Base-by-base conservation (phyloP, 108 stramenopile genomes). In the Phaeodactylum tricornutum region DNA sequence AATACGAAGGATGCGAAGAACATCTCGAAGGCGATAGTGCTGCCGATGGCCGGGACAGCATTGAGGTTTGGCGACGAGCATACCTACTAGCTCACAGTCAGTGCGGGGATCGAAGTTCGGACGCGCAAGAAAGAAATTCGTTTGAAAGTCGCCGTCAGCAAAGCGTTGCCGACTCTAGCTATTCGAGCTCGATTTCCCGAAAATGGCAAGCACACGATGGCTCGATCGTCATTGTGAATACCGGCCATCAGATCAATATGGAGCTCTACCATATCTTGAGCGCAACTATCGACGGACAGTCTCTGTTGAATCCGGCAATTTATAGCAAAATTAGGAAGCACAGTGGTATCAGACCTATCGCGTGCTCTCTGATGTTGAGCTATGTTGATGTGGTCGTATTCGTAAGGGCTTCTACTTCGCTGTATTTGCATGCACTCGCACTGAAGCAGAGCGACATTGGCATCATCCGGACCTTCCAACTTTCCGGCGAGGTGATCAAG, bases 141-240 rank as follows among this genome's bases (percentile, higher is more conserved):
- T n/a, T n/a, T n/a, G n/a, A n/a, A n/a, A n/a, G n/a, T n/a, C n/a
- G n/a, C n/a, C n/a, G n/a, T n/a, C n/a, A n/a, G n/a, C n/a, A n/a
- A n/a, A n/a, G n/a, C n/a, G n/a, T n/a, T n/a, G 39, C 39, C 14
- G 39, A 41, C 21, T 41, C 39, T 5, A 9, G 4, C 1, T 56
- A 69, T 35, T 55, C 74, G 17, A 86, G 77, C 3, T 51, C 73
- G n/a, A 67, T 71, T 30, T 74, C 75, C 16, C 57, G 89, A 28
- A 72, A 70, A 49, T 91, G 89, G 89, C 71, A 77, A 52, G 61
- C 79, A 16, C 84, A 91, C 51, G 89, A 91, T 59, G 73, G 71
- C 35, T 59, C 82, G 6, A 70, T 86, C 17, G 66, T 91, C 33
- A 63, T 82, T 26, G 70, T 91, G 35, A 74, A 78, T 53, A 74